A percentile compares a stretch with the other conserved stretches of the same genome.
phyloP scores from a whole-genome alignment of 2,329 filamentous ascomycete genomes.

The Cryphonectria parasitica region DNA sequence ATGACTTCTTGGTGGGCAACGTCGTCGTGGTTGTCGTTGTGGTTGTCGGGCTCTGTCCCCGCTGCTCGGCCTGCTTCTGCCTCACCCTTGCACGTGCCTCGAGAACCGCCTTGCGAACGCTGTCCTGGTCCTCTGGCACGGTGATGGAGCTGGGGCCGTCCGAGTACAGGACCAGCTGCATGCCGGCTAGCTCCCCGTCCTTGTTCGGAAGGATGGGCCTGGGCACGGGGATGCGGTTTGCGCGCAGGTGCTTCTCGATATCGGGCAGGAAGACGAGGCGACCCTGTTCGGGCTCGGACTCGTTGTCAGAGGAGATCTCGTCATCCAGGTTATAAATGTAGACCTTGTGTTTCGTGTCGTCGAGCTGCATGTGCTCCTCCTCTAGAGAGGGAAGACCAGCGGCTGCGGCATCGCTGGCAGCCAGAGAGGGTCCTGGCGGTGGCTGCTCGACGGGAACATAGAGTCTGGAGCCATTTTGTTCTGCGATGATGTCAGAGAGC shows the following conservation, averaged over 20 bases:
- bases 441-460: conserved; percentile 66
- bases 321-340: conserved; percentile 91
- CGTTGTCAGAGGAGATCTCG: conserved; percentile 66
- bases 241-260: conserved; percentile 78
- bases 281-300: conserved; percentile 57
- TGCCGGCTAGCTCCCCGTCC: conserved; percentile 59
- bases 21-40: neutral
- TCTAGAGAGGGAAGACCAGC: conserved; percentile 37
- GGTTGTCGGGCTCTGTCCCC: conserved; percentile 30
- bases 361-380: conserved; percentile 83
- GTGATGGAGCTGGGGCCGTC: conserved; percentile 75
- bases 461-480: conserved; percentile 65
- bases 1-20: conserved; percentile 6
- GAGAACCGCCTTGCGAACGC: conserved; percentile 80
- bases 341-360: conserved; percentile 83
- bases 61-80: conserved; percentile 56
- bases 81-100: conserved; percentile 74
- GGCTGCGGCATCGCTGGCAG: conserved; percentile 10
- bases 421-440: conserved; percentile 30
- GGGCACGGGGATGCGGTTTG: conserved; percentile 63
- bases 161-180: conserved; percentile 80
- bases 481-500: conserved; percentile 43
- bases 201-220: conserved; percentile 61
- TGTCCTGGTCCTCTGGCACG: conserved; percentile 74
- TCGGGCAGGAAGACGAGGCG: conserved; percentile 80